Evolutionary conservation across 228 moss, liverwort and hornwort genomes (phyloP), one percentile per base, ranked within the genome.

Genomic region (Sphagnum magellanicum): DNA sequence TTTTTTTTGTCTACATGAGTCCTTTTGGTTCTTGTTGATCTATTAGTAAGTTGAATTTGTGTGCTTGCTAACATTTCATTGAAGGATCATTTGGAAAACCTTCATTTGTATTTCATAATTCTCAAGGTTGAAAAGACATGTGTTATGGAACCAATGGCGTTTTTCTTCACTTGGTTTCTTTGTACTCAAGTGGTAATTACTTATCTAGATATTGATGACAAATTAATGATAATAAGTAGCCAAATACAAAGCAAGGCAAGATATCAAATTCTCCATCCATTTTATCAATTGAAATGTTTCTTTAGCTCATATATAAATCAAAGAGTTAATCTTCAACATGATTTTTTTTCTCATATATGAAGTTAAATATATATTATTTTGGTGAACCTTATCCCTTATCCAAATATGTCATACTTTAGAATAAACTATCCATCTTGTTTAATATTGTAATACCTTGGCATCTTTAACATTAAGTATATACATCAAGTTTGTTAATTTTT

Each of bases 141-240:
- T 5, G 48, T 48, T 15, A 15, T 12, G 47, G 15, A 48, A 12
- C 48, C 47, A 48, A 15, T 47, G 47, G 47, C 48, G 11, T 59
- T 65, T 17, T 5, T 13, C 5, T 65, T 14, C 55, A 15, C 59
- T 15, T 69, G 13, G 55, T 57, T 32, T 60, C 51, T 68, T 50
- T 73, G 51, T 69, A 51, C 77, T 49, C 88, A 97, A 91, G 85
- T 97, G 73, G 85, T 91, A 52, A 91, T 97, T 49, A 91, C 97
- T 63, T 91, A 90, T 74, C 74, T 97, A 73, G 81, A 93, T 14
- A 66, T 88, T 60, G 82, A 81, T 74, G 63, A 83, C 50, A 84
- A 84, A 72, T 73, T 97, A 65, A 65, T 87, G 67, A 68, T 97
- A 53, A 61, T 93, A 57, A 88, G 93, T 52, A 97, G 93, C 67